A percentile compares a stretch with the other conserved stretches of the same genome.
These are phyloP conservation scores for Lyophyllum decastes DNA, from an alignment of 768 basidiomycete genomes.

Conservation along the genomic window DNA sequence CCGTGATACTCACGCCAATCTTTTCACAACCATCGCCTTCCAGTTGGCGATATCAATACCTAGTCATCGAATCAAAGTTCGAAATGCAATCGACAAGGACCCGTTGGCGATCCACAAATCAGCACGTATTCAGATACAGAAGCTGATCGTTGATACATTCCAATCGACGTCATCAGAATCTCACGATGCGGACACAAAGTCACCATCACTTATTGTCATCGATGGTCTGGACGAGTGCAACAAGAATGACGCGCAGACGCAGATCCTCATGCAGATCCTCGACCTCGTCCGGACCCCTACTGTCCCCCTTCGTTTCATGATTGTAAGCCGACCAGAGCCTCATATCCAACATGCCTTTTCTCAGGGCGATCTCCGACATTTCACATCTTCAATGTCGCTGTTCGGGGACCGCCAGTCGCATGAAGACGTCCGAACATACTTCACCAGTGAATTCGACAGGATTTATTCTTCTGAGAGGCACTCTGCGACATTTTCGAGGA, in stretches of 20 bases:
- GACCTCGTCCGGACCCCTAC: background rate
- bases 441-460: background rate
- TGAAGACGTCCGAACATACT: background rate
- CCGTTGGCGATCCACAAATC: background rate
- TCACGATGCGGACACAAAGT: too few species aligned
- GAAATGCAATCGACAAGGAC: background rate
- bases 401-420: too few species aligned
- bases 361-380: background rate
- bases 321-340: slow-evolving; percentile 28
- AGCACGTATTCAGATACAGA: background rate
- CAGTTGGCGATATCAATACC: background rate
- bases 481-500: background rate
- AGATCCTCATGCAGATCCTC: slow-evolving; percentile 14
- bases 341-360: slow-evolving; percentile 16
- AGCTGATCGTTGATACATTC: background rate
- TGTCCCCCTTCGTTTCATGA: slow-evolving; percentile 22
- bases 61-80: background rate
- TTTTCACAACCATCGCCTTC: background rate
- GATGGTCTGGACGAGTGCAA: slow-evolving; percentile 32
- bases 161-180: background rate
- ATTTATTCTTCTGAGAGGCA: background rate
- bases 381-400: background rate
- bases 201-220: slow-evolving; percentile 22
- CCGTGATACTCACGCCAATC: slow-evolving; percentile 3
- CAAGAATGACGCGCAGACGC: slow-evolving; percentile 6